These are phyloP conservation scores for Actinidia polygama DNA, from an alignment of 179 eudicot genomes.

Conservation along the genomic window DNA sequence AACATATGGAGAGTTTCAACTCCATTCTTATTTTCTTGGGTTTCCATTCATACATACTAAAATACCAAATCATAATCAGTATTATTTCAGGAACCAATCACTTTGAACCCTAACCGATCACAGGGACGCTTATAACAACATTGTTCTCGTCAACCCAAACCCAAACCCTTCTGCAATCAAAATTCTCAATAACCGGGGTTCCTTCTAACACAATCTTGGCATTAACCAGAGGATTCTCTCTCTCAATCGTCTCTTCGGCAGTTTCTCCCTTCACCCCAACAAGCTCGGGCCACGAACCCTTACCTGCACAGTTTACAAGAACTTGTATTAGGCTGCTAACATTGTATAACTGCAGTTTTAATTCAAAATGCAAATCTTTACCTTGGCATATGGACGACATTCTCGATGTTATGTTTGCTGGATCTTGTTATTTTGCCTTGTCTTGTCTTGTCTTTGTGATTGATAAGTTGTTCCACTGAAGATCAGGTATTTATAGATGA, in stretches of 20 bases:
- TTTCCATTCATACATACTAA: not conserved
- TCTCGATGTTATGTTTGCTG: no score
- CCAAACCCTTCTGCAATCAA: slow-evolving; percentile 6
- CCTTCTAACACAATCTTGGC: not conserved
- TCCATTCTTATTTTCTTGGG: slow-evolving; percentile 3
- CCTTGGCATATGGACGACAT: no score
- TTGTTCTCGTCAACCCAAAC: slow-evolving; percentile 5
- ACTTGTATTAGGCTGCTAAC: no score
- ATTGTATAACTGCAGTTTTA: no score
- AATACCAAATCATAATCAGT: not conserved
- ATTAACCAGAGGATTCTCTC: slow-evolving; percentile 11
- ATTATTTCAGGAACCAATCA: not conserved
- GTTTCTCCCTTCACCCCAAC: not conserved
- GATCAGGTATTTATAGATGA: no score
- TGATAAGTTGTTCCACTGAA: no score
- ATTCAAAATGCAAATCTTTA: no score
- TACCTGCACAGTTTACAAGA: slow-evolving; percentile 8
- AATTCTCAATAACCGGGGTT: not conserved
- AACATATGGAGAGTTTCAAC: not conserved
- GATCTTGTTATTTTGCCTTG: no score
- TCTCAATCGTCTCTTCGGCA: not conserved
- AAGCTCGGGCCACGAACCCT: slow-evolving; percentile 16
- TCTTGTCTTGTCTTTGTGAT: no score
- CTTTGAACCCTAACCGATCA: not conserved
- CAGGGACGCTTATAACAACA: not conserved